These are phyloP conservation scores for Babesia bigemina DNA, from an alignment of 169 alveolate species.

Conservation along the genomic window DNA sequence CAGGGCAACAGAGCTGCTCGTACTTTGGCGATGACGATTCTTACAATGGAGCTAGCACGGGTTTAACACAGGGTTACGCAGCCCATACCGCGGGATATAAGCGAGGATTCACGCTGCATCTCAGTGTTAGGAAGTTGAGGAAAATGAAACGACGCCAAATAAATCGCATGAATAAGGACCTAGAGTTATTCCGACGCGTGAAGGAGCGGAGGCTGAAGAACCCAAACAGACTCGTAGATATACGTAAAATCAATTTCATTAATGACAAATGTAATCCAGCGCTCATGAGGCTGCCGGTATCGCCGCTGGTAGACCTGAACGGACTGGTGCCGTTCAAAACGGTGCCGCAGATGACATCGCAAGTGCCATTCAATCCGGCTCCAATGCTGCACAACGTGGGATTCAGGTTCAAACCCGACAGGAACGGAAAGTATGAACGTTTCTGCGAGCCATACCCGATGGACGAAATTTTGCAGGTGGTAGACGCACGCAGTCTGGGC, in stretches of 20 bases:
- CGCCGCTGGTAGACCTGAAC: constrained; percentile 72
- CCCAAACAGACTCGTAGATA: constrained; percentile 72
- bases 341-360: constrained; percentile 57
- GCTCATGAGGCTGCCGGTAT: constrained; percentile 74
- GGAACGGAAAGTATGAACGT: constrained; percentile 50
- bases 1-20: neutral
- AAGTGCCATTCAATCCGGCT: constrained; percentile 65
- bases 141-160: constrained; percentile 42
- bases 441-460: constrained; percentile 66
- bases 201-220: constrained; percentile 42
- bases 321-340: constrained; percentile 76
- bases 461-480: constrained; percentile 55
- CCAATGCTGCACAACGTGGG: constrained; percentile 59
- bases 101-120: neutral
- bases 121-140: constrained; percentile 23
- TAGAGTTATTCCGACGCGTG: constrained; percentile 49
- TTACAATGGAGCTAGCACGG: neutral
- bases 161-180: constrained; percentile 55
- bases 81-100: neutral
- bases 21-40: neutral
- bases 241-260: constrained; percentile 70
- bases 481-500: constrained; percentile 67
- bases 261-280: constrained; percentile 73
- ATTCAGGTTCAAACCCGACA: constrained; percentile 49
- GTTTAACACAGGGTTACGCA: neutral